Conservation (phyloP, 805 yeast species). For the Yarrowia sp. region DNA sequence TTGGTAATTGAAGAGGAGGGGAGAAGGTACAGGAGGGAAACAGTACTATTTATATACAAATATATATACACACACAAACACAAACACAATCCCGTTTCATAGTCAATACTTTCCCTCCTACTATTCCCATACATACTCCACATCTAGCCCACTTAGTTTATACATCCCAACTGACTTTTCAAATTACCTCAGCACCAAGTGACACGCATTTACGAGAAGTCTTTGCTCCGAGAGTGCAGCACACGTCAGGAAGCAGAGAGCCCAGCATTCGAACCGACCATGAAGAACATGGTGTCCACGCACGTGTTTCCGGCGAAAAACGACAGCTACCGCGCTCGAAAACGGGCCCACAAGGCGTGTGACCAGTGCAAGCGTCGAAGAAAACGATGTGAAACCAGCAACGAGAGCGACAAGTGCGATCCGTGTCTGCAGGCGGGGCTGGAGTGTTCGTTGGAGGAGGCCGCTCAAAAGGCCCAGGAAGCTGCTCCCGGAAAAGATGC, state of each 20-base stretch:
- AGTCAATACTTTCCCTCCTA: no score
- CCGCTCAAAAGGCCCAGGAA: neutral
- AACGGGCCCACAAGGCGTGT: slow-evolving; percentile 45
- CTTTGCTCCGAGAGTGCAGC: no score
- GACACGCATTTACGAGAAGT: no score
- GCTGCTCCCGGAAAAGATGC: neutral
- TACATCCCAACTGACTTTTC: neutral
- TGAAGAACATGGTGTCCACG: slow-evolving; percentile 32
- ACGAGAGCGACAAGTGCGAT: slow-evolving; percentile 35
- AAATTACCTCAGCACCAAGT: slow-evolving; percentile 3
- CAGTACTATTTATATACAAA: no score
- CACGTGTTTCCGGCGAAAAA: slow-evolving; percentile 46
- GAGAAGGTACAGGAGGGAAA: neutral
- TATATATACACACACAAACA: no score
- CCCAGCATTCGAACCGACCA: no score
- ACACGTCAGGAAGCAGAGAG: no score
- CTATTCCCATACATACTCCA: no score
- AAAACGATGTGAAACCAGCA: slow-evolving; percentile 37
- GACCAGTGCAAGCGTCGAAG: slow-evolving; percentile 42
- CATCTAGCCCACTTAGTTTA: no score
- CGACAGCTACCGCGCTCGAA: slow-evolving; percentile 42
- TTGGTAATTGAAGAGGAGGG: neutral
- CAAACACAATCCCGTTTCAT: no score
- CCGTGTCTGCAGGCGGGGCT: slow-evolving; percentile 38
- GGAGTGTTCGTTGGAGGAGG: slow-evolving; percentile 34